Evolutionary conservation across 768 basidiomycete genomes (phyloP).

Genomic region (Rhizopogon vinicolor): DNA sequence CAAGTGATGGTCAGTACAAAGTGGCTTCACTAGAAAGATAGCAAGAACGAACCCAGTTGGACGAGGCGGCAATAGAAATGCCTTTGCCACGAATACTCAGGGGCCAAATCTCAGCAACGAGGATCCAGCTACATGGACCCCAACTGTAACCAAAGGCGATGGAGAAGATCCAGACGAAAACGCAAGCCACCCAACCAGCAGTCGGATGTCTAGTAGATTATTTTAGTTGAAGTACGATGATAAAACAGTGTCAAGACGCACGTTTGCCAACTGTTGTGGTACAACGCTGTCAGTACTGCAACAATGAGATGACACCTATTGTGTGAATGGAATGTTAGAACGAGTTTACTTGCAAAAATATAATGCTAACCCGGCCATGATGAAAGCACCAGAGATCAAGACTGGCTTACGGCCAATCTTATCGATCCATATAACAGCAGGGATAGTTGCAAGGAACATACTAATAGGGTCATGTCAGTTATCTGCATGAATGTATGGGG

Average conservation of each 20-base stretch:
- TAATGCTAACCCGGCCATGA: conserved; percentile 54
- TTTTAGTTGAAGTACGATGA: not conserved
- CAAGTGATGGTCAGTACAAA: not conserved
- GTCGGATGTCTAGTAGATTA: conserved; percentile 23
- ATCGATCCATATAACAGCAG: conserved; percentile 80
- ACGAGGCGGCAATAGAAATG: conserved; percentile 68
- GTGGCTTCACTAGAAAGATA: not conserved
- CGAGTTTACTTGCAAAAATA: conserved; percentile 5
- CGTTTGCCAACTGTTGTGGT: conserved; percentile 48
- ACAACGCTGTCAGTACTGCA: conserved; percentile 59
- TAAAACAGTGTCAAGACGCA: conserved; percentile 23
- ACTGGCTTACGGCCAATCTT: conserved; percentile 72
- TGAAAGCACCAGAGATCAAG: conserved; percentile 65
- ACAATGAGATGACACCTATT: conserved; percentile 64
- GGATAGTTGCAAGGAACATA: conserved; percentile 75
- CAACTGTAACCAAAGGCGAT: conserved; percentile 74
- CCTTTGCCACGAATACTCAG: conserved; percentile 72
- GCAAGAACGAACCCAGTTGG: conserved; percentile 55
- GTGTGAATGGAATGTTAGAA: conserved; percentile 8
- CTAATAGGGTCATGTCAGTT: conserved; percentile 23
- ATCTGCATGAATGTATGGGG: not conserved
- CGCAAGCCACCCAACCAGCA: conserved; percentile 72
- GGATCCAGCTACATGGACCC: conserved; percentile 78
- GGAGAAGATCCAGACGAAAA: conserved; percentile 71
- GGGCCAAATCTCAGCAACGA: conserved; percentile 73